Evolutionary conservation across 1,139 yeast species (phyloP).

Genomic region (Entelexis paramagnoliae): DNA sequence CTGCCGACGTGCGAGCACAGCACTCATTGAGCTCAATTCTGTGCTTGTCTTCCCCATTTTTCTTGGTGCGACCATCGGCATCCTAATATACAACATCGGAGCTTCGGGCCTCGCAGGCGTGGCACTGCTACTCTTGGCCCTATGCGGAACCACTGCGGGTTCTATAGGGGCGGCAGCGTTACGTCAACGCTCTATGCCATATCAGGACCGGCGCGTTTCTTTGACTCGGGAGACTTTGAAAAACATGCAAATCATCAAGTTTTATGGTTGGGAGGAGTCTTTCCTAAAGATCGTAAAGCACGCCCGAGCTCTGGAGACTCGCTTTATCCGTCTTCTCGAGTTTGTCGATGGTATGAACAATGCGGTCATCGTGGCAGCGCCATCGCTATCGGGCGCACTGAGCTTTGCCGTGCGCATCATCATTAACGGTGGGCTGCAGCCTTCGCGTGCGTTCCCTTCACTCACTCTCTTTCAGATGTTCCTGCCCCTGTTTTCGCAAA

Average conservation of each 20-base stretch:
- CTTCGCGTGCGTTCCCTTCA: conserved; percentile 69
- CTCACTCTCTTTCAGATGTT: conserved; percentile 63
- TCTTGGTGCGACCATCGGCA: conserved; percentile 48
- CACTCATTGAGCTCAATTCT: conserved; percentile 58
- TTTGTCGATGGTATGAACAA: conserved; percentile 44
- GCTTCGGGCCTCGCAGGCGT: conserved; percentile 59
- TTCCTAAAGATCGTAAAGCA: conserved; percentile 37
- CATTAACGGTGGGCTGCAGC: conserved; percentile 38
- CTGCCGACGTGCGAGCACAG: conserved; percentile 65
- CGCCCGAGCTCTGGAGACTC: conserved; percentile 2
- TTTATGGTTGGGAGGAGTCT: conserved; percentile 64
- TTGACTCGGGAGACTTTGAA: conserved; percentile 53
- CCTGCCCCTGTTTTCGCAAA: conserved; percentile 54
- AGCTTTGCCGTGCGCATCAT: conserved; percentile 62
- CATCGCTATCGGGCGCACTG: conserved; percentile 57
- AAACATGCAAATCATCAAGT: conserved; percentile 58
- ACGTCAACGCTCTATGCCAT: conserved; percentile 36
- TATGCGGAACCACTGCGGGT: conserved; percentile 13
- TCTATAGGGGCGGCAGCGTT: conserved; percentile 33
- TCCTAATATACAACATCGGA: conserved; percentile 62
- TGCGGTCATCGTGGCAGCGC: conserved; percentile 50
- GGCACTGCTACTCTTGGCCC: conserved; percentile 35
- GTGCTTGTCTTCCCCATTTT: conserved; percentile 59
- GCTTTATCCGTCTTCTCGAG: conserved; percentile 28
- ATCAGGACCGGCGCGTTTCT: conserved; percentile 39